phyloP scores from a whole-genome alignment of 73 alveolate genomes.

The Paramecium biaurelia region DNA sequence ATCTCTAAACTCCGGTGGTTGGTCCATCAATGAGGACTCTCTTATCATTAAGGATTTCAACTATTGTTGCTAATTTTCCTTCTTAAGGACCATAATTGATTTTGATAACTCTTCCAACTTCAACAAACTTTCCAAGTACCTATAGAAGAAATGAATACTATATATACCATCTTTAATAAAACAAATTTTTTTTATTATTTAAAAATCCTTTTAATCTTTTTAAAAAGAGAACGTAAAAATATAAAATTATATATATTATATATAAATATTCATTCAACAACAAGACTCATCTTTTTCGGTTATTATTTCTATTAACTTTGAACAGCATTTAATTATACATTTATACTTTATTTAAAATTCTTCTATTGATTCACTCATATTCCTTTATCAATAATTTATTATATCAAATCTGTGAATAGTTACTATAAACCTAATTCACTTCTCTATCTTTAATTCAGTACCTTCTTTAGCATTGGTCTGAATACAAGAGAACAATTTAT shows the following conservation, averaged over 20 bases:
- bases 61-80: constrained; percentile 88
- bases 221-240: background rate
- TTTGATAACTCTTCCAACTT: constrained; percentile 89
- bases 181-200: background rate
- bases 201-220: background rate
- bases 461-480: background rate
- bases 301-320: background rate
- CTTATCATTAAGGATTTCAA: constrained; percentile 83
- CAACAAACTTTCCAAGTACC: constrained; percentile 74
- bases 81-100: constrained; percentile 85
- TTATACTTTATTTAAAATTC: background rate
- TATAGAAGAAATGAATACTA: background rate
- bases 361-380: background rate
- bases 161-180: background rate
- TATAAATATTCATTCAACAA: background rate
- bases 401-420: background rate
- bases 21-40: constrained; percentile 92
- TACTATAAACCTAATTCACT: background rate
- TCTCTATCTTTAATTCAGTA: background rate
- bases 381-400: background rate
- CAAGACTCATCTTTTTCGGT: background rate
- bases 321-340: background rate
- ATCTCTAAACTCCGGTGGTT: constrained; percentile 85
- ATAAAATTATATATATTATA: background rate
- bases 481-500: background rate